Evolutionary conservation across 495 filamentous ascomycete species (phyloP), one percentile per base, ranked within the genome.

Genomic region (Penicillium macrosclerotiorum): DNA sequence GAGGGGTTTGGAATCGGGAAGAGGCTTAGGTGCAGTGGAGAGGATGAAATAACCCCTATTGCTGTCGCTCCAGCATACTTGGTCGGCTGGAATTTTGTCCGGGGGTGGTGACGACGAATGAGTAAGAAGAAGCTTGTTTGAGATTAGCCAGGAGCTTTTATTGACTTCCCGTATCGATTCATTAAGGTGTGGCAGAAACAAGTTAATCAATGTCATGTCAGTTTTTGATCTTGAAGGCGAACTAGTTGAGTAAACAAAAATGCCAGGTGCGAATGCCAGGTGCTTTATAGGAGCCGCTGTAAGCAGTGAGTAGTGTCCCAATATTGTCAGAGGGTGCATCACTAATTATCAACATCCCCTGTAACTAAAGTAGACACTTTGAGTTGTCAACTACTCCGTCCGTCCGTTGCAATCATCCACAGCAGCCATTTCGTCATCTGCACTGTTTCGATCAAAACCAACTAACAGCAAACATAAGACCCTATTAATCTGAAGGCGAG

Each of bases 91-190:
- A 29, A 30, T 29, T 5, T 51, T 40, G 36, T 40, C 41, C 26
- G 35, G 41, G 48, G 13, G 27, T 35, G 41, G 29, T n/a, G 36
- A 44, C 11, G 48, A 40, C 18, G 19, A 45, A 34, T 17, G 50
- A 40, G 27, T 48, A 39, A 53, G 38, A 39, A 48, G 43, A 32
- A 44, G 44, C 8, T n/a, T 44, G 11, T 48, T 40, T 46, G 37
- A 44, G 23, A 49, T 41, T 20, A 54, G 45, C 51, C 51, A 54
- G 34, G 39, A 45, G 14, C 19, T 46, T 54, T 39, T 30, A 32
- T 49, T 7, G 7, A 51, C 33, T 39, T 41, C 39, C n/a, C 29
- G 30, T 34, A 54, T 47, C 19, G 44, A 47, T n/a, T 52, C 44
- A 25, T 42, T 38, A 19, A 53, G 50, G 39, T 48, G 38, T 22